phyloP scores from a whole-genome alignment of 1,284 basidiomycete species.

The Microbotryum scabiosae region DNA sequence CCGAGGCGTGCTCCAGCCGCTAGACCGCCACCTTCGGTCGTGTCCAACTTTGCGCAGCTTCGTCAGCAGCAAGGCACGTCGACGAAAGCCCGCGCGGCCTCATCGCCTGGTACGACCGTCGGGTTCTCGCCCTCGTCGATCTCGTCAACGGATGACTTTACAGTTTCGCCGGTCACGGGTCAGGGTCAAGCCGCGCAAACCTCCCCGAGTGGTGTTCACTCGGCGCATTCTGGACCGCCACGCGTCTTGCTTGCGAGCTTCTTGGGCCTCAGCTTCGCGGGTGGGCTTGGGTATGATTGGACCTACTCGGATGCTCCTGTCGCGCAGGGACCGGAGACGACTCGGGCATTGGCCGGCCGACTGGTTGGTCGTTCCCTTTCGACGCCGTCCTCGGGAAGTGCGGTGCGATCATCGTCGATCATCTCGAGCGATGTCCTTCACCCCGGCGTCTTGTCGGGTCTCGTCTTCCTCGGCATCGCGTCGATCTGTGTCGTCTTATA shows the following conservation, averaged over 20 bases:
- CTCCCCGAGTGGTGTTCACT: not conserved
- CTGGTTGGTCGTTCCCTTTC: slow-evolving; percentile 12
- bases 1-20: not conserved
- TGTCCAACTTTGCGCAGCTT: slow-evolving; percentile 1
- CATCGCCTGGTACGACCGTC: not conserved
- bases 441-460: slow-evolving; percentile 17
- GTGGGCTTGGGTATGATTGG: slow-evolving; percentile 23
- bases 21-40: not conserved
- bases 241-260: slow-evolving; percentile 27
- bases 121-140: slow-evolving; percentile 19
- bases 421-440: slow-evolving; percentile 9
- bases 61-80: slow-evolving; percentile 7
- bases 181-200: not conserved
- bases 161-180: slow-evolving; percentile 4
- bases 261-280: slow-evolving; percentile 27
- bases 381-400: not conserved
- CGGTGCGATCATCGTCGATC: not conserved
- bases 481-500: slow-evolving; percentile 8
- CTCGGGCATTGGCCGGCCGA: slow-evolving; percentile 14
- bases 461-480: slow-evolving; percentile 22
- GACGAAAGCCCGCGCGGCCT: not conserved
- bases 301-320: not conserved
- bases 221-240: slow-evolving; percentile 1
- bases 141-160: slow-evolving; percentile 8
- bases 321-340: slow-evolving; percentile 6